Base-by-base conservation (phyloP, 495 filamentous ascomycete genomes). In the Xylaria grammica region DNA sequence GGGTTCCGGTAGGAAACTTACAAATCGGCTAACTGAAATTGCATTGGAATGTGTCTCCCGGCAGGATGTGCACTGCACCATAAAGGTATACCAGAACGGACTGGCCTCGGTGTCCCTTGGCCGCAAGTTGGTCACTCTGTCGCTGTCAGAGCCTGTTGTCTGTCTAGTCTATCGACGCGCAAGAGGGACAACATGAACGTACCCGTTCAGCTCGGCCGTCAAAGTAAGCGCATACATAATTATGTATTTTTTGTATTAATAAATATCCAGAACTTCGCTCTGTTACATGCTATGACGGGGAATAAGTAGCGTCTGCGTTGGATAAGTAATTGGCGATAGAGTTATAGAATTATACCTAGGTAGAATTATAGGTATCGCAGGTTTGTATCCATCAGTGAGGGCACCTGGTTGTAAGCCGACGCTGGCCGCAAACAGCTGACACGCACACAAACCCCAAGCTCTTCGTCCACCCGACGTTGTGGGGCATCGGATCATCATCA, bases 81-180 rank as follows among this genome's bases (percentile, higher is more conserved):
- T 92, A 86, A 99, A 97, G 51, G 90, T 97, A 81, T 96, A 99
- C 81, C 86, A 95, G 79, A 96, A 98, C 0, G 92, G 92, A 58
- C 83, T 85, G 6, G 90, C 90, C 53, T 84, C 78, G 2, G 89
- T 91, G 76, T 99, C 95, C 64, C 89, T 80, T 1, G 95, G 96
- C 58, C 86, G 87, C 56, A 99, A 88, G 65, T 92, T 88, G 54
- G 93, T 97, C 20, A 99, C 92, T 9, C 96, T 98, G 68, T 50
- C 19, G 20, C 58, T 56, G 34, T 38, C 9, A 38, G 55, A 32
- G 70, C 32, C 68, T 50, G 59, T 75, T 65, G 73, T 62, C 38
- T 26, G 0, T 59, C 42, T 65, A 58, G 51, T 61, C 58, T 24
- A 60, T 52, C 52, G 44, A 38, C 36, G 34, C 17, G 44, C 36